phyloP scores from a whole-genome alignment of 139 green algal genomes.

The Edaphochlamys debaryana region DNA sequence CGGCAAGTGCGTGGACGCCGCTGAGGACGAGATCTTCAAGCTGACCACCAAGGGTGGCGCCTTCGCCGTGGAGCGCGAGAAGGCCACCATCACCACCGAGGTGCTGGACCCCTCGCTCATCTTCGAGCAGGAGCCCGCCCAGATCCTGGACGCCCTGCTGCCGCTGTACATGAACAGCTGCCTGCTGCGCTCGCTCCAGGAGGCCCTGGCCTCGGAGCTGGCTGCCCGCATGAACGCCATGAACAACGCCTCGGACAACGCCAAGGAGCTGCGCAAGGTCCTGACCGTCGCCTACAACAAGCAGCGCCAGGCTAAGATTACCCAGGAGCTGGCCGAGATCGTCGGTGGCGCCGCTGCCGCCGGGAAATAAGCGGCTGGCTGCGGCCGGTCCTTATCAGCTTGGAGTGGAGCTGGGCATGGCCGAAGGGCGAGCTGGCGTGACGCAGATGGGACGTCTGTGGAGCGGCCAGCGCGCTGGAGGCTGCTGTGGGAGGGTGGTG shows the following conservation, averaged over 20 bases:
- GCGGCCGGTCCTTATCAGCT: too few relatives aligned
- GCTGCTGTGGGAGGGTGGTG: too few relatives aligned
- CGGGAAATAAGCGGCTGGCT: conserved; percentile 37
- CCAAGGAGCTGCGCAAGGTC: conserved; percentile 87
- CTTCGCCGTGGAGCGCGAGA: conserved; percentile 90
- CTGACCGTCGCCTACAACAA: conserved; percentile 95
- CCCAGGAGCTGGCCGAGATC: conserved; percentile 86
- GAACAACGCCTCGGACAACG: conserved; percentile 97
- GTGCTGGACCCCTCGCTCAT: conserved; percentile 89
- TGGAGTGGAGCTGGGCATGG: too few relatives aligned
- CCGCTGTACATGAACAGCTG: conserved; percentile 98
- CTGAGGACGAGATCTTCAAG: conserved; percentile 98
- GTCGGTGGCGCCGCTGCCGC: conserved; percentile 71
- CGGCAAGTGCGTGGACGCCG: conserved; percentile 96
- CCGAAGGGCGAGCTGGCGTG: too few relatives aligned
- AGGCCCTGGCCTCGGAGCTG: conserved; percentile 97
- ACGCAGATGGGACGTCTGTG: too few relatives aligned
- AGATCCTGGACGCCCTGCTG: conserved; percentile 99
- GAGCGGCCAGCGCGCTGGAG: too few relatives aligned
- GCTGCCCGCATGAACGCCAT: conserved; percentile 99
- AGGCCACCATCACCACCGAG: conserved; percentile 64
- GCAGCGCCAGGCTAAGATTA: conserved; percentile 94
- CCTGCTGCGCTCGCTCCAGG: conserved; percentile 87
- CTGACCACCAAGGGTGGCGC: conserved; percentile 76
- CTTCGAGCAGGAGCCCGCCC: conserved; percentile 98